Percentiles rank a stretch among this genome's conserved stretches.
These are phyloP conservation scores for Lithospermum erythrorhizon DNA, from an alignment of 257 asterid genomes.

Conservation along the genomic window DNA sequence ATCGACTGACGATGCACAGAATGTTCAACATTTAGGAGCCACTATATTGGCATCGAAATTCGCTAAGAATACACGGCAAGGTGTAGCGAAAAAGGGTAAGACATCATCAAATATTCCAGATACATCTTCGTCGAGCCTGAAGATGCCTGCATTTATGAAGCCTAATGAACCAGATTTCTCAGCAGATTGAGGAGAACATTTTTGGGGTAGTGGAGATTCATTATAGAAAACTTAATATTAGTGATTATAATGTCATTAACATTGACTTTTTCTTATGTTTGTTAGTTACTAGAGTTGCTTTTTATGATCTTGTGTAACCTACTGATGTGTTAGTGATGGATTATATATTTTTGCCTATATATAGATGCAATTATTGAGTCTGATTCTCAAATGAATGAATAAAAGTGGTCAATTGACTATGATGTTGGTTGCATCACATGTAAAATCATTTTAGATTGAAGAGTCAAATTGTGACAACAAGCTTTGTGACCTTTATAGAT, in stretches of 20 bases:
- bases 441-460: too few relatives aligned
- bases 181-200: slow-evolving; percentile 20
- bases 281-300: too few relatives aligned
- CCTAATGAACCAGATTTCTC: slow-evolving; percentile 88
- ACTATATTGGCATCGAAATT: slow-evolving; percentile 66
- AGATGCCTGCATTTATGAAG: slow-evolving; percentile 71
- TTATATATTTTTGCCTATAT: too few relatives aligned
- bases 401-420: too few relatives aligned
- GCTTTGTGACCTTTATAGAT: too few relatives aligned
- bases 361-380: too few relatives aligned
- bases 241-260: not conserved
- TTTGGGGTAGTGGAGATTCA: not conserved
- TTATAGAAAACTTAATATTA: not conserved
- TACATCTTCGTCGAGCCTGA: slow-evolving; percentile 52
- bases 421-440: too few relatives aligned
- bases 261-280: not conserved
- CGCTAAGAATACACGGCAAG: slow-evolving; percentile 64
- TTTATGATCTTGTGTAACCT: too few relatives aligned
- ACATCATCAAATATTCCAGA: slow-evolving; percentile 14
- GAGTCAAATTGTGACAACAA: too few relatives aligned
- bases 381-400: too few relatives aligned
- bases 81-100: slow-evolving; percentile 30
- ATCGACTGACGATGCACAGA: slow-evolving; percentile 11
- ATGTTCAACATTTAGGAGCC: slow-evolving; percentile 47
- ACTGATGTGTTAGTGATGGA: too few relatives aligned